Evolutionary conservation across 2,329 filamentous ascomycete species (phyloP), one percentile per base, ranked within the genome.

Genomic region (Penicillium polonicum): DNA sequence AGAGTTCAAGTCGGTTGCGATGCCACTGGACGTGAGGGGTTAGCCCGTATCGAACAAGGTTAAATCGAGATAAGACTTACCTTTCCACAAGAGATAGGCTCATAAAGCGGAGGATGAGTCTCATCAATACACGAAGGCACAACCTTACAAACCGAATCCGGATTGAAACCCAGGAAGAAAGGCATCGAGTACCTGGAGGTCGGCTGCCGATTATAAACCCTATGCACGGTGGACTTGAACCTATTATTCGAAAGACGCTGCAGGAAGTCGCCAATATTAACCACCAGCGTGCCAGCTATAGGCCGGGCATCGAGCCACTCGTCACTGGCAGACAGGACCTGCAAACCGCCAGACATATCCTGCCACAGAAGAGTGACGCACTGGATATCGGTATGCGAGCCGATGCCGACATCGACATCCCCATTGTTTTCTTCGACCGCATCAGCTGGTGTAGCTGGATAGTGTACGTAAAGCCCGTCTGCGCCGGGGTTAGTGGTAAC

Each of bases 81-180:
- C 50, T 82, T 76, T 17, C 81, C 80, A 60, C 79, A 82, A 8
- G 78, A 82, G 23, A 83, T 81, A 7, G 80, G 80, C 52, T 79
- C 77, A 56, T 82, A 83, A 60, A 79, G 79, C 0, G 79, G 69
- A 3, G 79, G 80, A 42, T 82, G 78, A 0, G 70, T 69, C 45
- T 78, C 74, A 17, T 78, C 76, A 15, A 76, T 70, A 59, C 81
- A 83, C 5, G 76, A 80, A 0, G 78, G 76, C 19, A 83, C 72
- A 8, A 83, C 80, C 39, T 43, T 31, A 27, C 62, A 67, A 23
- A 67, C 58, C 1, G 8, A 76, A 73, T 84, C 80, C 48, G 81
- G 80, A 61, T 83, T 82, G 56, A 83, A 78, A 0, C 79, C 79
- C 62, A 84, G 80, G 68, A 85, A 85, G 65, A 85, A 84, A 0